Conservation (phyloP, 1,139 yeast genomes). For the Geotrichum phurueaensis region DNA sequence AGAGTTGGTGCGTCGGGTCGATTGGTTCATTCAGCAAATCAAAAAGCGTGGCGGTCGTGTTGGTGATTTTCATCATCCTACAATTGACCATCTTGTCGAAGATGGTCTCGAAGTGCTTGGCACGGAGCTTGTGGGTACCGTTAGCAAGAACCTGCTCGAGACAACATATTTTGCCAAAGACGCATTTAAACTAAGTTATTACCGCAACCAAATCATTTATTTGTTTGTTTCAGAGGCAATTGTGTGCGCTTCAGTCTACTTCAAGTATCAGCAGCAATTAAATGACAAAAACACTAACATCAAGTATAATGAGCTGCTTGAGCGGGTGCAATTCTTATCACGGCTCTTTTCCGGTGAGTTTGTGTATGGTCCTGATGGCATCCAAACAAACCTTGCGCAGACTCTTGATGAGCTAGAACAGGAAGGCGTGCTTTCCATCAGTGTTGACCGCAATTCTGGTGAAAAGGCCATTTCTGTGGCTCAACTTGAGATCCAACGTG, state of each 20-base stretch:
- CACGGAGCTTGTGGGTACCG: slow-evolving; percentile 35
- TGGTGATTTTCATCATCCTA: slow-evolving; percentile 33
- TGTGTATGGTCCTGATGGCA: slow-evolving; percentile 38
- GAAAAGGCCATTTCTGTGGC: slow-evolving; percentile 12
- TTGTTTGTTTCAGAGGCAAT: slow-evolving; percentile 41
- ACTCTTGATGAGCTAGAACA: slow-evolving; percentile 31
- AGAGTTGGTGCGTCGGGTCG: slow-evolving; percentile 35
- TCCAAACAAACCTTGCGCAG: slow-evolving; percentile 33
- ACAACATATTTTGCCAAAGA: slow-evolving; percentile 39
- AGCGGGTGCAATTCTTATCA: slow-evolving; percentile 35
- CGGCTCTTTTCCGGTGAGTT: slow-evolving; percentile 39
- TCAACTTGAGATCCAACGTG: slow-evolving; percentile 30
- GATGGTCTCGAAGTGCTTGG: slow-evolving; percentile 40
- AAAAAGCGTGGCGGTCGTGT: slow-evolving; percentile 38
- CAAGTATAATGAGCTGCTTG: slow-evolving; percentile 25
- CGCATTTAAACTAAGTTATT: slow-evolving; percentile 40
- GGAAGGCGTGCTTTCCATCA: slow-evolving; percentile 30
- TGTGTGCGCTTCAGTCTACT: slow-evolving; percentile 37
- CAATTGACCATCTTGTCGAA: slow-evolving; percentile 33
- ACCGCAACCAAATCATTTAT: slow-evolving; percentile 42
- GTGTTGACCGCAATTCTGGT: background rate
- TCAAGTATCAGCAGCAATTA: slow-evolving; percentile 20
- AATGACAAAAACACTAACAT: slow-evolving; percentile 22
- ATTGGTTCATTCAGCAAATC: slow-evolving; percentile 36
- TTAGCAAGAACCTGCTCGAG: slow-evolving; percentile 35